Evolutionary conservation across 2,329 filamentous ascomycete genomes (phyloP).

Genomic region (Grosmannia serpens): DNA sequence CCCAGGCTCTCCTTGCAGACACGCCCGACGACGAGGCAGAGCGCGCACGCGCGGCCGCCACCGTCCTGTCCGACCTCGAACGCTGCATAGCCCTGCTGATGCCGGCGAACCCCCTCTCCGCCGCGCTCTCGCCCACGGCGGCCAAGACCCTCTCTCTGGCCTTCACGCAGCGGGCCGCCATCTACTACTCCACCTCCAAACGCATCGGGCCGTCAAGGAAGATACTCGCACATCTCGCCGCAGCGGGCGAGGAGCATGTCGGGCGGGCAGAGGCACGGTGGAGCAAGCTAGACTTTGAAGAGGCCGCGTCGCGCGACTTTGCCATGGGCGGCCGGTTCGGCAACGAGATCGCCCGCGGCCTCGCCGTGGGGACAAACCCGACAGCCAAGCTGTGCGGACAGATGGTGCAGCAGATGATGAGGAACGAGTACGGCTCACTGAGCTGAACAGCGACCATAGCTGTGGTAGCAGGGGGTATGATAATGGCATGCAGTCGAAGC

Average conservation of each 20-base stretch:
- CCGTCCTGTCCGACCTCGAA: constrained; percentile 41
- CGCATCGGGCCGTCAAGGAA: constrained; percentile 2
- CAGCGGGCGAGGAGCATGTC: not conserved
- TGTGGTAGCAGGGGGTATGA: not conserved
- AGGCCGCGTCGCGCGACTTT: constrained; percentile 51
- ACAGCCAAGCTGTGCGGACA: constrained; percentile 59
- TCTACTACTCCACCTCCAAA: constrained; percentile 50
- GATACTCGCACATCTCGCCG: not conserved
- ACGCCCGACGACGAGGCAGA: constrained; percentile 17
- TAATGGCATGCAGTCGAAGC: not conserved
- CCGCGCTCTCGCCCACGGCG: constrained; percentile 50
- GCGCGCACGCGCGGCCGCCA: constrained; percentile 11
- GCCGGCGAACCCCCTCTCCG: constrained; percentile 34
- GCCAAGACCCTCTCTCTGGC: constrained; percentile 57
- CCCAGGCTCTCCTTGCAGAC: constrained; percentile 27
- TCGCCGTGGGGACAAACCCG: constrained; percentile 55
- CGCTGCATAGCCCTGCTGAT: constrained; percentile 46
- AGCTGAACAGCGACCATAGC: not conserved
- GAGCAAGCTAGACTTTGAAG: constrained; percentile 46
- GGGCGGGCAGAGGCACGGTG: constrained; percentile 30
- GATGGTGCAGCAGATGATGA: constrained; percentile 59
- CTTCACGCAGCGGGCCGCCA: constrained; percentile 58
- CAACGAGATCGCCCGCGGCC: constrained; percentile 51
- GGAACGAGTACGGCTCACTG: constrained; percentile 49
- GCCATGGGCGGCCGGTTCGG: constrained; percentile 53